Evolutionary conservation across 2,329 filamentous ascomycete species (phyloP).

Genomic region (Onygenales sp.): DNA sequence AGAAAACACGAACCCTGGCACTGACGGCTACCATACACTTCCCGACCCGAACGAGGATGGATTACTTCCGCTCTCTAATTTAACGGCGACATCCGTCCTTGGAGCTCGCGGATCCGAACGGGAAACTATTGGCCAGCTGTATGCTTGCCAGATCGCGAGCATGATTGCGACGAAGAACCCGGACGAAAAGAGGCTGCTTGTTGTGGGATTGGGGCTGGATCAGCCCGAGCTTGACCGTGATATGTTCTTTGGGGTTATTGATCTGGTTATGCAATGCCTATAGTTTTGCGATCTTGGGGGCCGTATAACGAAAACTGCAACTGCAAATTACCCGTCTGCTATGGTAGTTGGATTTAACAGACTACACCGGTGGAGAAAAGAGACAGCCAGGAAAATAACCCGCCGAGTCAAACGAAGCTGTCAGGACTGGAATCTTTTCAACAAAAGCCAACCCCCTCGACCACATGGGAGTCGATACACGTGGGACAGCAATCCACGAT

Average conservation of each 20-base stretch:
- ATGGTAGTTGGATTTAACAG: too few relatives aligned
- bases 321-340: too few relatives aligned
- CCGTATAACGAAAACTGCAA: not conserved
- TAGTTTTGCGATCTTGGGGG: slow-evolving; percentile 13
- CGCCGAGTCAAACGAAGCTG: too few relatives aligned
- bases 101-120: slow-evolving; percentile 71
- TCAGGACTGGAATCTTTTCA: too few relatives aligned
- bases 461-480: too few relatives aligned
- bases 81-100: slow-evolving; percentile 79
- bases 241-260: slow-evolving; percentile 33
- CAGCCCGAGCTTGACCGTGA: slow-evolving; percentile 33
- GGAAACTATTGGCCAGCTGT: slow-evolving; percentile 76
- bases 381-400: too few relatives aligned
- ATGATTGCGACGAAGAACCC: slow-evolving; percentile 63
- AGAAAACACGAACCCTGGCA: slow-evolving; percentile 25
- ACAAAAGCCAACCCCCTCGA: too few relatives aligned
- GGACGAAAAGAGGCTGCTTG: slow-evolving; percentile 48
- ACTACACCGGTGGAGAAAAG: too few relatives aligned
- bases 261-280: slow-evolving; percentile 34
- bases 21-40: slow-evolving; percentile 29
- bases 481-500: too few relatives aligned
- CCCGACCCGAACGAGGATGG: slow-evolving; percentile 37
- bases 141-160: slow-evolving; percentile 81
- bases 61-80: slow-evolving; percentile 65
- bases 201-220: slow-evolving; percentile 50